phyloP scores from a whole-genome alignment of 257 asterid species.

The Nicotiana tomentosiformis region DNA sequence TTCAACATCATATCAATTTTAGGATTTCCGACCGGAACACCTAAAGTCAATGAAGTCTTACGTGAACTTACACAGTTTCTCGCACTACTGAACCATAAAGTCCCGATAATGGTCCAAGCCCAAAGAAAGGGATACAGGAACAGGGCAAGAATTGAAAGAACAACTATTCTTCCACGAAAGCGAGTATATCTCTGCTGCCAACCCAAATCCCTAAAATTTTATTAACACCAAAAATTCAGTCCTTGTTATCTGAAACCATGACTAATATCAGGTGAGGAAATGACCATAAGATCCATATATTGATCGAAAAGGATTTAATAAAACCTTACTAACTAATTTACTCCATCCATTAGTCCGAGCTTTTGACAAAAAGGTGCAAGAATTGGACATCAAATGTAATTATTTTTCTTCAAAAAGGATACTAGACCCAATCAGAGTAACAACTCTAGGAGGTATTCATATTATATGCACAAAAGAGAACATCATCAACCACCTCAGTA shows the following conservation, averaged over 20 bases:
- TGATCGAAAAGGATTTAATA: neutral
- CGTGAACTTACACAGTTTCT: slow-evolving; percentile 67
- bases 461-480: neutral
- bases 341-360: neutral
- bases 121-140: slow-evolving; percentile 86
- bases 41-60: neutral
- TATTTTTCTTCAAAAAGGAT: neutral
- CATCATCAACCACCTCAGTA: neutral
- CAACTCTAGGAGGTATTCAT: neutral
- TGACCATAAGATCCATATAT: neutral
- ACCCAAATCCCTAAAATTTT: slow-evolving; percentile 76
- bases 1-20: neutral
- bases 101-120: slow-evolving; percentile 82
- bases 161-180: slow-evolving; percentile 78
- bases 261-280: neutral
- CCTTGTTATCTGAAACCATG: slow-evolving; percentile 5
- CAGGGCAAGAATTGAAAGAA: slow-evolving; percentile 65
- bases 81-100: slow-evolving; percentile 81
- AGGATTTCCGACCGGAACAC: neutral
- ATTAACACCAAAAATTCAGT: slow-evolving; percentile 1
- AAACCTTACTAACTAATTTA: neutral
- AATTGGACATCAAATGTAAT: neutral
- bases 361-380: neutral
- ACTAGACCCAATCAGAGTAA: neutral
- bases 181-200: slow-evolving; percentile 88